Percentiles rank a stretch among this genome's conserved stretches.
Conservation (phyloP, 1,284 basidiomycete species). For the Ceraceosorus guamensis region DNA sequence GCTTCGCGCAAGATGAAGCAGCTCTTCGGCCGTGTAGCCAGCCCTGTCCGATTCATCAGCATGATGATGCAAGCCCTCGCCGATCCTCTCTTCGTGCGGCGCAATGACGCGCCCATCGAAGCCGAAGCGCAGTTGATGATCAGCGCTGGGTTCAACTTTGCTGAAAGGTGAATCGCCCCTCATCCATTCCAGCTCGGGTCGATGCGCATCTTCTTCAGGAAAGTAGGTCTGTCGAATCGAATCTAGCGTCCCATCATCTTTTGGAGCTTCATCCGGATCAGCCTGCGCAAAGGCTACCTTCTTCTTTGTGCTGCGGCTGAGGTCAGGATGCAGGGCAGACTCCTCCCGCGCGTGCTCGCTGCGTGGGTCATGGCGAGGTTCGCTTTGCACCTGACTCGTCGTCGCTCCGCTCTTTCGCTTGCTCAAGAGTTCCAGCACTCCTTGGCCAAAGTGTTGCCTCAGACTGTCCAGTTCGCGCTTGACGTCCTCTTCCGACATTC, state of each 20-base stretch:
- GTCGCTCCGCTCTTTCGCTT: slow-evolving; percentile 12
- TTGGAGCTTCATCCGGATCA: slow-evolving; percentile 3
- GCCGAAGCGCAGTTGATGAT: slow-evolving; percentile 28
- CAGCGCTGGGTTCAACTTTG: not conserved
- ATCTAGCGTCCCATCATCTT: not conserved
- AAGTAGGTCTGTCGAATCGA: slow-evolving; percentile 73
- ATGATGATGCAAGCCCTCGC: slow-evolving; percentile 75
- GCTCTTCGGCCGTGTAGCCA: slow-evolving; percentile 79
- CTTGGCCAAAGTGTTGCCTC: slow-evolving; percentile 31
- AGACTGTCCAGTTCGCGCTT: slow-evolving; percentile 34
- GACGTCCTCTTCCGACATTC: slow-evolving; percentile 32
- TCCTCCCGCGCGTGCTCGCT: not conserved
- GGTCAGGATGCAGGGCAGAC: not conserved
- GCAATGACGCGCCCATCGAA: slow-evolving; percentile 26
- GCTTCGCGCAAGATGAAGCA: slow-evolving; percentile 73
- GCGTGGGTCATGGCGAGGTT: slow-evolving; percentile 4
- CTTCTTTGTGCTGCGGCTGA: not conserved
- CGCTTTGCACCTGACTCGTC: slow-evolving; percentile 4
- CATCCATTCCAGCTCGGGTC: slow-evolving; percentile 36
- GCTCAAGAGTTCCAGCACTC: slow-evolving; percentile 30
- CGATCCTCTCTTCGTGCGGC: slow-evolving; percentile 23
- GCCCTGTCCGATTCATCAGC: slow-evolving; percentile 65
- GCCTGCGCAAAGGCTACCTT: not conserved
- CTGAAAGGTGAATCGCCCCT: slow-evolving; percentile 8
- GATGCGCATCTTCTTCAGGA: slow-evolving; percentile 55